phyloP scores from a whole-genome alignment of 106 monocot species.

The Triglochin maritima region DNA sequence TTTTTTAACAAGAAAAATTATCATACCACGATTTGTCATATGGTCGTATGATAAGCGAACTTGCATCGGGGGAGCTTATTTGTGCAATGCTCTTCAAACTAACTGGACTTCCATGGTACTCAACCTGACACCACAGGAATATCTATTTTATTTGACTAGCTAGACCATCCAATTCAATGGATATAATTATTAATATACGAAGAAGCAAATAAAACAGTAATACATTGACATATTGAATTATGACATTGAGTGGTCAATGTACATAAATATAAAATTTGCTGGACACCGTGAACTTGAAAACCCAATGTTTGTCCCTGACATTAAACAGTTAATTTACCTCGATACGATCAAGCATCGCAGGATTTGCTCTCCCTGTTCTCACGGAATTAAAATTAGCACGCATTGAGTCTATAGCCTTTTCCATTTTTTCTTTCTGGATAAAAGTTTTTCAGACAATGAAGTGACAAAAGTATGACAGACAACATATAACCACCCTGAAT shows the following conservation, averaged over 20 bases:
- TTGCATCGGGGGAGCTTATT: slow-evolving; percentile 86
- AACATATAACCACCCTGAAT: not conserved
- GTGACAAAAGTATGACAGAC: not conserved
- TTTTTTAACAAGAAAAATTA: not conserved
- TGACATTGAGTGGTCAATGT: too few relatives aligned
- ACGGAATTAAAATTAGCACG: slow-evolving; percentile 66
- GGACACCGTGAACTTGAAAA: too few relatives aligned
- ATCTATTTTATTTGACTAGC: too few relatives aligned
- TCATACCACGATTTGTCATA: slow-evolving; percentile 86
- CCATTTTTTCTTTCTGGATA: slow-evolving; percentile 84
- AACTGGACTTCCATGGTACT: slow-evolving; percentile 95
- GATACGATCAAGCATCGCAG: slow-evolving; percentile 84
- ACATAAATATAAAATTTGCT: too few relatives aligned
- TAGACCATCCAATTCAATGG: too few relatives aligned
- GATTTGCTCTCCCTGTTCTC: slow-evolving; percentile 94
- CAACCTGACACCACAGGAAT: slow-evolving; percentile 48
- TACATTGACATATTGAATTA: too few relatives aligned
- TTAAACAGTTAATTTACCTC: slow-evolving; percentile 32
- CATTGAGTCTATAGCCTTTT: slow-evolving; percentile 78
- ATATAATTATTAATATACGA: too few relatives aligned
- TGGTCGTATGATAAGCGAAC: slow-evolving; percentile 79
- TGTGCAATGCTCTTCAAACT: slow-evolving; percentile 90
- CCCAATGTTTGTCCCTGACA: too few relatives aligned
- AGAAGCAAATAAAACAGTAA: too few relatives aligned
- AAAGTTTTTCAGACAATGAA: not conserved